Conservation (phyloP, 208 protist species). For the Phytomonas sp. region DNA sequence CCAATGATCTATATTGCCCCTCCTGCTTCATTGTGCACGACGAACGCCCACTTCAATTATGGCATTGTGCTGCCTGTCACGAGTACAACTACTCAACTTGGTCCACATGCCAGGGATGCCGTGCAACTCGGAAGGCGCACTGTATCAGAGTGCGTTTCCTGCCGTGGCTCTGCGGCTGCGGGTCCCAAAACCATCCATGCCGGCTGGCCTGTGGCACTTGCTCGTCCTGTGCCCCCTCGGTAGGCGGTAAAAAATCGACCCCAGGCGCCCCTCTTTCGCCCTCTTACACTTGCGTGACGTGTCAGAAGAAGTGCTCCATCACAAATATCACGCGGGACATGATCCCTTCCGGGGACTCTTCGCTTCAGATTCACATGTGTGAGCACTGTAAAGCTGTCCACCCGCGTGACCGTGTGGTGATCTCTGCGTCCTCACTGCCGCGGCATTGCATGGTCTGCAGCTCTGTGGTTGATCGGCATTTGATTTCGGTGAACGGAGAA, state of each 20-base stretch:
- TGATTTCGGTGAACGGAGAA: slow-evolving; percentile 3
- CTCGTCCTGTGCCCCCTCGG: slow-evolving; percentile 11
- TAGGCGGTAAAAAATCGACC: neutral
- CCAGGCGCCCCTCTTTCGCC: neutral
- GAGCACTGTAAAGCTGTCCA: slow-evolving; percentile 38
- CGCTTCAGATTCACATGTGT: slow-evolving; percentile 38
- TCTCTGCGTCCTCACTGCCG: slow-evolving; percentile 32
- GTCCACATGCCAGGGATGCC: slow-evolving; percentile 54
- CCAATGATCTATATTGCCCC: slow-evolving; percentile 48
- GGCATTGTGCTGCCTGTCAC: slow-evolving; percentile 53
- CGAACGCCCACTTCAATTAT: slow-evolving; percentile 32
- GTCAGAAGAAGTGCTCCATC: slow-evolving; percentile 15
- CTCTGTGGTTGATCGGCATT: slow-evolving; percentile 13
- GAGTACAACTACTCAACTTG: slow-evolving; percentile 59
- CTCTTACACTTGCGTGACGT: slow-evolving; percentile 45
- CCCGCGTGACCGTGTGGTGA: slow-evolving; percentile 50
- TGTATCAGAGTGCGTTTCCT: slow-evolving; percentile 35
- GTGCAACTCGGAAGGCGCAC: slow-evolving; percentile 16
- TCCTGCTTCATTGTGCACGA: slow-evolving; percentile 38
- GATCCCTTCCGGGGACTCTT: slow-evolving; percentile 9
- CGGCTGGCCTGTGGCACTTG: slow-evolving; percentile 33
- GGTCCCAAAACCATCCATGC: slow-evolving; percentile 46
- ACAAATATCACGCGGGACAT: slow-evolving; percentile 1
- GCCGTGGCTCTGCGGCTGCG: slow-evolving; percentile 68
- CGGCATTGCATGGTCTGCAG: slow-evolving; percentile 68